Base-by-base conservation (phyloP, 352 stramenopile genomes). In the Phytopythium sindhum region DNA sequence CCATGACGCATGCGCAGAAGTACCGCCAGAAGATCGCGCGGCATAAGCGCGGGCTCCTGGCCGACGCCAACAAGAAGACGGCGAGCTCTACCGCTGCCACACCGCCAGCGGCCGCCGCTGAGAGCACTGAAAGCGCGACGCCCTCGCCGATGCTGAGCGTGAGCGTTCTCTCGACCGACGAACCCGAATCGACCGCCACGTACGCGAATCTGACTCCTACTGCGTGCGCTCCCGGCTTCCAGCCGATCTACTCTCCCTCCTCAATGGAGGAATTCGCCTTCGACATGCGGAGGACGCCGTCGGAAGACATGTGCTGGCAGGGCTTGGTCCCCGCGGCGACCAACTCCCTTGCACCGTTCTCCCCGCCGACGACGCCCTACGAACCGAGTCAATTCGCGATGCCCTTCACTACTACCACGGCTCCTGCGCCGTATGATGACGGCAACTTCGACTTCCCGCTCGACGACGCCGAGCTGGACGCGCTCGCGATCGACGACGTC, bases 1-100 rank as follows among this genome's bases (percentile, higher is more conserved):
- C 80, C 37, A 89, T 89, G 80, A 90, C 81, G 0, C 81, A 93
- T 55, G 82, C 80, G 24, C 82, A 91, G 55, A 90, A 91, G 69
- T 90, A 90, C 64, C 78, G 78, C 0, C 74, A 89, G 63, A 91
- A 91, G 54, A 60, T 60, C 39, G 55, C 35, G 31, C n/a, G 55
- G 35, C 55, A 58, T 23, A 28, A 58, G 53, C 53, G 53, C 29
- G 53, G 53, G 9, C 33, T 58, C 17, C 53, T 47, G 21, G 2
- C 53, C 14, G 35, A 31, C 31, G 35, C 19, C 21, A 4, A 8
- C 31, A 47, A 47, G 26, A 57, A 42, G 52, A 7, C 21, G 31
- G 10, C 15, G 9, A 11, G 31, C 24, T 15, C 50, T 5, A 10
- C 15, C 9, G 26, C 28, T 7, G 26, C 50, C 9, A 21, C 1